Percentiles rank a stretch among this genome's conserved stretches.
These are phyloP conservation scores for Neopestalotiopsis rosae DNA, from an alignment of 2,329 filamentous ascomycete species.

Conservation along the genomic window DNA sequence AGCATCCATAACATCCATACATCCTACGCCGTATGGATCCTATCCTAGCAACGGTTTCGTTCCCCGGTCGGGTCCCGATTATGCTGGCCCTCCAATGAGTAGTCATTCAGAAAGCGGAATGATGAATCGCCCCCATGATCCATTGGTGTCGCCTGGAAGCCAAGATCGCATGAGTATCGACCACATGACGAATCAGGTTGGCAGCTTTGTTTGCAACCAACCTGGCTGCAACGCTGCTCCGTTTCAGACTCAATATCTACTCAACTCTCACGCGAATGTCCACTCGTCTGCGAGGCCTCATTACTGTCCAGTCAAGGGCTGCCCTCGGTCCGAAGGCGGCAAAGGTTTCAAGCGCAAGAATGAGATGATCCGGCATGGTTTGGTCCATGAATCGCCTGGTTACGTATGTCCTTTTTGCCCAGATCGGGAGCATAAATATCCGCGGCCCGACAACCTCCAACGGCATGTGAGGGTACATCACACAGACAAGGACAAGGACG, in stretches of 20 bases:
- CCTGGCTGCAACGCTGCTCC: constrained; percentile 72
- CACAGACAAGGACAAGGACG: constrained; percentile 86
- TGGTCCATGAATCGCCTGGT: constrained; percentile 92
- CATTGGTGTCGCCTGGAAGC: constrained; percentile 46
- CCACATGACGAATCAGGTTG: constrained; percentile 56
- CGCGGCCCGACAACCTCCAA: constrained; percentile 93
- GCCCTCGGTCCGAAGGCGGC: constrained; percentile 66
- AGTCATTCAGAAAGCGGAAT: constrained; percentile 47
- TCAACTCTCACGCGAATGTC: constrained; percentile 81
- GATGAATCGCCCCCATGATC: constrained; percentile 41
- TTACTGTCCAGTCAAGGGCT: constrained; percentile 67
- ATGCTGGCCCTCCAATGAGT: constrained; percentile 37
- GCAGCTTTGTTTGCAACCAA: constrained; percentile 62
- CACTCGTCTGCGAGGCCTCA: constrained; percentile 70
- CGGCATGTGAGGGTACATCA: constrained; percentile 94
- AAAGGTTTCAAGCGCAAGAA: constrained; percentile 76
- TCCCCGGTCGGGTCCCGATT: constrained; percentile 47
- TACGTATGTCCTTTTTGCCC: constrained; percentile 97
- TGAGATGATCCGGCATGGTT: constrained; percentile 76
- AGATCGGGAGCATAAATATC: constrained; percentile 92
- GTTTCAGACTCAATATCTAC: constrained; percentile 78
- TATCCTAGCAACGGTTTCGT: constrained; percentile 35
- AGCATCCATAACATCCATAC: constrained; percentile 36
- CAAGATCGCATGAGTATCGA: constrained; percentile 62
- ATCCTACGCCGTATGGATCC: constrained; percentile 41